Evolutionary conservation across 306 rosid genomes (phyloP).

Genomic region (Prunus padus): DNA sequence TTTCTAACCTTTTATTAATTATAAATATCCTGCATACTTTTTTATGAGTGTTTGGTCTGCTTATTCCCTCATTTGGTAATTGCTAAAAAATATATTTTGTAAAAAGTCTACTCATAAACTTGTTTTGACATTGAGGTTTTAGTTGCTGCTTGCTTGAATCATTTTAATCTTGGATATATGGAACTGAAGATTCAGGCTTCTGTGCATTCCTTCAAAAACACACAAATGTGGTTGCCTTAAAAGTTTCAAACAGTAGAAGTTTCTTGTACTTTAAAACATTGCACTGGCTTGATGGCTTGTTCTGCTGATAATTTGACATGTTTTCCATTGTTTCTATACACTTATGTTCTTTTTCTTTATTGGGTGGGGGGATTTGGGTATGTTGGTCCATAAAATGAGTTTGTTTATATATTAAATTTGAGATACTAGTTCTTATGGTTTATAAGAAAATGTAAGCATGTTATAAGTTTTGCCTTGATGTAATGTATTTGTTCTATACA

Average conservation of each 20-base stretch:
- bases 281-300: too few species aligned
- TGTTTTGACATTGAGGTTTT: not conserved
- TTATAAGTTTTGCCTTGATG: constrained; percentile 4
- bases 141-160: not conserved
- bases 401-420: too few species aligned
- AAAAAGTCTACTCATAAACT: not conserved
- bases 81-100: not conserved
- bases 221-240: not conserved
- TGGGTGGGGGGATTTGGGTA: too few species aligned
- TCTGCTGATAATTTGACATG: too few species aligned
- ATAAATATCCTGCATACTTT: constrained; percentile 16
- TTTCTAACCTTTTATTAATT: constrained; percentile 5
- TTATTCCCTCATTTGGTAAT: not conserved
- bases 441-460: not conserved
- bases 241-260: not conserved
- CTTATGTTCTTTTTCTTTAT: too few species aligned
- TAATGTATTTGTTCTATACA: constrained; percentile 33
- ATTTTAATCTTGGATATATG: not conserved
- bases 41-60: not conserved
- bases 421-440: too few species aligned
- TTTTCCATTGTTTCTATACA: too few species aligned
- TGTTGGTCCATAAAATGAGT: not conserved
- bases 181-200: not conserved
- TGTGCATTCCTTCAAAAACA: not conserved
- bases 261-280: too few species aligned